phyloP scores from a whole-genome alignment of 371 early-diverging fungal genomes.

The Coemansia sp. region DNA sequence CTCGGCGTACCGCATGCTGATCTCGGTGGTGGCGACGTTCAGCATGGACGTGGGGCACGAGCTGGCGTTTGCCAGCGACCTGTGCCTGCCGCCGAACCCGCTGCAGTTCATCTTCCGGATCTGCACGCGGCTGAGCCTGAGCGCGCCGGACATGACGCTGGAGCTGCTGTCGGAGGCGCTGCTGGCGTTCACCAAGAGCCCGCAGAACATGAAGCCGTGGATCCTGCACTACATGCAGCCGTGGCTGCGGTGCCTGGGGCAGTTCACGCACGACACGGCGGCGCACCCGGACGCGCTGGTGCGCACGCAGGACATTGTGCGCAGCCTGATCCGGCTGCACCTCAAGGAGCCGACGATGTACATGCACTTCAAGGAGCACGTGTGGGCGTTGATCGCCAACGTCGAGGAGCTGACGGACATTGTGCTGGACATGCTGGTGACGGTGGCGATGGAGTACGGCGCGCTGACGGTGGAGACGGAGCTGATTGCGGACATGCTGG shows the following conservation, averaged over 20 bases:
- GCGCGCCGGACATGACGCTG: constrained; percentile 77
- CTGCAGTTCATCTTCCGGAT: constrained; percentile 77
- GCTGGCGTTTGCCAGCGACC: constrained; percentile 76
- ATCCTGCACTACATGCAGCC: constrained; percentile 90
- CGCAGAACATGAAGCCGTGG: constrained; percentile 70
- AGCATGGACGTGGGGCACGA: constrained; percentile 82
- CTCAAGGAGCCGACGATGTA: constrained; percentile 85
- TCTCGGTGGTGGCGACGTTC: constrained; percentile 79
- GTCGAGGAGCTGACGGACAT: constrained; percentile 79
- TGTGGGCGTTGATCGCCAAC: constrained; percentile 81
- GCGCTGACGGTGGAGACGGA: constrained; percentile 80
- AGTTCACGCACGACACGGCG: constrained; percentile 56
- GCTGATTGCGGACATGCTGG: constrained; percentile 82
- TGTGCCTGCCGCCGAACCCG: constrained; percentile 91
- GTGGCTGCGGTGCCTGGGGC: constrained; percentile 80
- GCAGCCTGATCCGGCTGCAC: constrained; percentile 78
- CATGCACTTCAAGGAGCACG: constrained; percentile 77
- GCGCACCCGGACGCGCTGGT: constrained; percentile 47
- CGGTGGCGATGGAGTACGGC: constrained; percentile 77
- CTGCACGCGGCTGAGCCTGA: constrained; percentile 75
- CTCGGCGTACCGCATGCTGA: constrained; percentile 86
- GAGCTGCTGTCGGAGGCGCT: constrained; percentile 88
- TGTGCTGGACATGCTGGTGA: constrained; percentile 79
- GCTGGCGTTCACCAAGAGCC: constrained; percentile 81
- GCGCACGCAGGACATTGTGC: constrained; percentile 68